A percentile compares a stretch with the other conserved stretches of the same genome.
phyloP scores from a whole-genome alignment of 768 basidiomycete species.

The Amanita fuliginea region DNA sequence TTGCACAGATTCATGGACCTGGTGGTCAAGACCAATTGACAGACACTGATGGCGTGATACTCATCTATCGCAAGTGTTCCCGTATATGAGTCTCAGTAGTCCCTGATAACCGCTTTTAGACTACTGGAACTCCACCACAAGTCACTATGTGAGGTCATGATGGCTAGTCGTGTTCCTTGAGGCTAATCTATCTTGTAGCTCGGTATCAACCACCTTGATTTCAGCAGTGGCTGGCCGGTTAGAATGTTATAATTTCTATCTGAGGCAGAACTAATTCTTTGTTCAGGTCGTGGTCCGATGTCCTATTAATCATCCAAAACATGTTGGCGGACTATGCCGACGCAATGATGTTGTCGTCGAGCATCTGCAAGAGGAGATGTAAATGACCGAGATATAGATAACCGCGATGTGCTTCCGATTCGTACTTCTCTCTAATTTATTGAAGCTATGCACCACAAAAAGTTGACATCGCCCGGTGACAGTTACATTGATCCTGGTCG shows the following conservation, averaged over 20 bases:
- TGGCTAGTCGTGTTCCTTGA: neutral
- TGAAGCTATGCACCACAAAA: too few relatives aligned
- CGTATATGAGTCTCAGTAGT: neutral
- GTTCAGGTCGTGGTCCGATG: neutral
- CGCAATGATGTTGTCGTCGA: too few relatives aligned
- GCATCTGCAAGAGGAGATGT: too few relatives aligned
- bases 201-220: slow-evolving; percentile 36
- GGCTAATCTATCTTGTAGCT: slow-evolving; percentile 14
- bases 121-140: slow-evolving; percentile 34
- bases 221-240: slow-evolving; percentile 41
- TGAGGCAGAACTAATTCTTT: neutral
- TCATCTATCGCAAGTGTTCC: slow-evolving; percentile 35
- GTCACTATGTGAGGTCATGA: slow-evolving; percentile 25
- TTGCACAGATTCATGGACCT: slow-evolving; percentile 22
- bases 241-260: slow-evolving; percentile 6
- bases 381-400: too few relatives aligned
- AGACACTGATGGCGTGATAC: slow-evolving; percentile 32
- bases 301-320: too few relatives aligned
- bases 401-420: too few relatives aligned
- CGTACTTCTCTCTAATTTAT: too few relatives aligned
- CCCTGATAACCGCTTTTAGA: slow-evolving; percentile 18
- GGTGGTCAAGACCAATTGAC: slow-evolving; percentile 41
- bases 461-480: too few relatives aligned
- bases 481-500: too few relatives aligned
- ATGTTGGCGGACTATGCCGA: too few relatives aligned